Percentiles rank a stretch among this genome's conserved stretches.
Conservation (phyloP, 1,139 yeast genomes). For the Kodamaea arcana region DNA sequence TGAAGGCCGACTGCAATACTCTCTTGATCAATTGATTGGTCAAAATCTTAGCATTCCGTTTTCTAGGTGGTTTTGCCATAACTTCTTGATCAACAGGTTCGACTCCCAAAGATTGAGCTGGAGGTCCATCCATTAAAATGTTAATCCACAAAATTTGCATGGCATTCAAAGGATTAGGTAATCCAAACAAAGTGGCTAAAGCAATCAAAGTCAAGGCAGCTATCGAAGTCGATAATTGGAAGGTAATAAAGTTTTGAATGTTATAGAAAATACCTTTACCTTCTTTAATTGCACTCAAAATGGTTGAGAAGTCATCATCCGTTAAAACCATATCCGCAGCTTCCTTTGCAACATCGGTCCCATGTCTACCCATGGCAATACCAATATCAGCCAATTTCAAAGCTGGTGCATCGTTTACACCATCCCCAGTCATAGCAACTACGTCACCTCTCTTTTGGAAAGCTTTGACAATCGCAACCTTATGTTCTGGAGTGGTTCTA, state of each 20-base stretch:
- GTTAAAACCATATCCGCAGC: conserved; percentile 97
- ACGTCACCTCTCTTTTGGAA: conserved; percentile 89
- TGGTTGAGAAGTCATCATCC: conserved; percentile 93
- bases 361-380: conserved; percentile 93
- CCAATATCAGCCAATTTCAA: conserved; percentile 95
- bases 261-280: conserved; percentile 95
- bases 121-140: conserved; percentile 98
- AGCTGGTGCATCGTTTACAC: conserved; percentile 99
- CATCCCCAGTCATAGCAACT: conserved; percentile 99
- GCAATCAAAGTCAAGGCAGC: conserved; percentile 92
- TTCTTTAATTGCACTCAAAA: conserved; percentile 87
- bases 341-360: conserved; percentile 98
- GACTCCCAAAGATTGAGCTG: conserved; percentile 95
- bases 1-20: conserved; percentile 66
- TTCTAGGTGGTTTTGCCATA: conserved; percentile 91
- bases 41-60: conserved; percentile 75
- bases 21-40: conserved; percentile 66
- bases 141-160: conserved; percentile 98
- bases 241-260: conserved; percentile 89
- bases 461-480: conserved; percentile 86
- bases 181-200: conserved; percentile 74
- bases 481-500: conserved; percentile 95
- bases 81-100: conserved; percentile 96
- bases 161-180: conserved; percentile 95
- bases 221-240: conserved; percentile 91